A percentile compares a stretch with the other conserved stretches of the same genome.
These are phyloP conservation scores for Nadsonia starkeyi-henricii DNA, from an alignment of 1,139 yeast genomes.

Conservation along the genomic window DNA sequence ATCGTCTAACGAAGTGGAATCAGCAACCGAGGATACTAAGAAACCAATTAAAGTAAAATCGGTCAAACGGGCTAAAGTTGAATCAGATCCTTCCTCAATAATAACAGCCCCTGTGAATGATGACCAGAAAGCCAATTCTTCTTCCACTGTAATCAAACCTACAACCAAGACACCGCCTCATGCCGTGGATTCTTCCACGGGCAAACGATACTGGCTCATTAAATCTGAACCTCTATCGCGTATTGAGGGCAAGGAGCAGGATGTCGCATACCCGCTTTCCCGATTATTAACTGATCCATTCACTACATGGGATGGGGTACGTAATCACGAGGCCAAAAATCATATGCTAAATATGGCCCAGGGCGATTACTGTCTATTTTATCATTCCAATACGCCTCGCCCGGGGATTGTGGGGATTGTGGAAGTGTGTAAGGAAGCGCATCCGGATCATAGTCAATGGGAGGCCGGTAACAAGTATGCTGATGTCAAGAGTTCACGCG, in stretches of 20 bases:
- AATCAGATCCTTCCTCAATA: no score
- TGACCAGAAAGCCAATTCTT: no score
- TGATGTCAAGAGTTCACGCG: constrained; percentile 30
- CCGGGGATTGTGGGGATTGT: constrained; percentile 41
- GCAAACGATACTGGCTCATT: background rate
- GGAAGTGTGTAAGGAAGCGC: constrained; percentile 30
- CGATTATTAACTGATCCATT: background rate
- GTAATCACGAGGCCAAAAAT: constrained; percentile 42
- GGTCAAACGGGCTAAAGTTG: no score
- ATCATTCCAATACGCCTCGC: constrained; percentile 37
- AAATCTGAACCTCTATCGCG: background rate
- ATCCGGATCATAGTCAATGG: constrained; percentile 28
- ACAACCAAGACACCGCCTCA: background rate
- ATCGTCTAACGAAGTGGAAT: no score
- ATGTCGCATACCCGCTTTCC: background rate
- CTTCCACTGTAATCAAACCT: background rate
- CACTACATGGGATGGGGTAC: constrained; percentile 39
- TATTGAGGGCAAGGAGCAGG: background rate
- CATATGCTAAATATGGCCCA: constrained; percentile 32
- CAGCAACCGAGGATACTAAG: no score
- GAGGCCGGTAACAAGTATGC: constrained; percentile 31
- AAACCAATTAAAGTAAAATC: no score
- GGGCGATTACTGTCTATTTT: constrained; percentile 35
- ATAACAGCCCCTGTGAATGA: no score
- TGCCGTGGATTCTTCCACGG: background rate